Conservation (phyloP, 805 yeast genomes). For the Candida chauliodis region DNA sequence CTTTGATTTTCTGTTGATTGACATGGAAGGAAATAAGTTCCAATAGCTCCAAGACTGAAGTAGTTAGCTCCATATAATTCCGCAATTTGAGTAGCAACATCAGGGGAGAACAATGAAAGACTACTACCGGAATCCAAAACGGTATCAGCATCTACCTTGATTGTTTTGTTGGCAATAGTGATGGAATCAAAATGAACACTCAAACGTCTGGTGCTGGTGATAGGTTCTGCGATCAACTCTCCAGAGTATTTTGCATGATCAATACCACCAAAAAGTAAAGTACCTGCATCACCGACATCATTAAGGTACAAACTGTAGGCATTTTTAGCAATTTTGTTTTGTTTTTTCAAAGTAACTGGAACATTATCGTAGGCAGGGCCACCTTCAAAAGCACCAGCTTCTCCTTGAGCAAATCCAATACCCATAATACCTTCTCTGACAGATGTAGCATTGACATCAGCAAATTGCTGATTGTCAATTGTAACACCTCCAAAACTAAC, state of each 20-base stretch:
- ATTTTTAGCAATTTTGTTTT: constrained; percentile 30
- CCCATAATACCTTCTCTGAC: constrained; percentile 49
- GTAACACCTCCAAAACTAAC: constrained; percentile 12
- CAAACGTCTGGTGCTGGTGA: constrained; percentile 15
- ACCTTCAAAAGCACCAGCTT: constrained; percentile 39
- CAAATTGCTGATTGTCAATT: constrained; percentile 16
- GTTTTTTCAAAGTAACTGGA: constrained; percentile 29
- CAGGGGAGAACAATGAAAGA: constrained; percentile 40
- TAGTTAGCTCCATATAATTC: neutral
- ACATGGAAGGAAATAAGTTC: constrained; percentile 2
- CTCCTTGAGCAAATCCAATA: constrained; percentile 66
- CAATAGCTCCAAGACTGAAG: constrained; percentile 1
- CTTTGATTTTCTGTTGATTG: neutral
- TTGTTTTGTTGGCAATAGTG: constrained; percentile 14
- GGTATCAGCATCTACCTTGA: constrained; percentile 18
- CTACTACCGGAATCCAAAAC: constrained; percentile 36
- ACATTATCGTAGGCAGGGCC: constrained; percentile 23
- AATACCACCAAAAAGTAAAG: constrained; percentile 31
- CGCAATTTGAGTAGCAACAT: constrained; percentile 13
- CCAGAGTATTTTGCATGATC: constrained; percentile 27
- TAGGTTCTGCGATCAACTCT: constrained; percentile 11
- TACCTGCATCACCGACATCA: constrained; percentile 18
- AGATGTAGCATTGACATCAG: constrained; percentile 14
- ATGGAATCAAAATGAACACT: constrained; percentile 45
- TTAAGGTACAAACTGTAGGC: constrained; percentile 38